These are phyloP conservation scores for Kalanchoe fedtschenkoi DNA, from an alignment of 164 flowering plant species.

Conservation along the genomic window DNA sequence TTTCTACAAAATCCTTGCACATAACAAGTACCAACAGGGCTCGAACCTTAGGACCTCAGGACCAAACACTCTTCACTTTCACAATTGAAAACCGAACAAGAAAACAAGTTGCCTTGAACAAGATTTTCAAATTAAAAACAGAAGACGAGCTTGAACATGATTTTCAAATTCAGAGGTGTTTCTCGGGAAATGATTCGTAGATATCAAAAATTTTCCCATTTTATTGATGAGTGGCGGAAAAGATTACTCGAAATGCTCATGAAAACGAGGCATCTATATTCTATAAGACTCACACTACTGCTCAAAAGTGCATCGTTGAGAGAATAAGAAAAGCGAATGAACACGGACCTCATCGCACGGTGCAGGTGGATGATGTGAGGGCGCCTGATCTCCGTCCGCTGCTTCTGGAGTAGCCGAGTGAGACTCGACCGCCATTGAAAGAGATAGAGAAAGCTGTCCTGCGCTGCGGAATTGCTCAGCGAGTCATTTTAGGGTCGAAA, in stretches of 20 bases:
- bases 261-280: no score
- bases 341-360: slow-evolving; percentile 49
- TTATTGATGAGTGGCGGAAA: no score
- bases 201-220: no score
- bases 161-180: no score
- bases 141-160: no score
- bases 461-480: not conserved
- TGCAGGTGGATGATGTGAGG: slow-evolving; percentile 51
- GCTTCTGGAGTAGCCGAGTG: slow-evolving; percentile 9
- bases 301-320: not conserved
- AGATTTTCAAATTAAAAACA: no score
- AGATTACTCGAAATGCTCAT: no score
- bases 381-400: slow-evolving; percentile 7
- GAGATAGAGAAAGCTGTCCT: not conserved
- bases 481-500: no score
- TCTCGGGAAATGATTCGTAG: no score
- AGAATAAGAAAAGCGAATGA: not conserved
- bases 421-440: not conserved
- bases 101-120: not conserved
- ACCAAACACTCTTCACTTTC: not conserved
- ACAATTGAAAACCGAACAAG: not conserved
- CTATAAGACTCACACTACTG: not conserved
- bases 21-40: no score
- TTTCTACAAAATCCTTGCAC: no score
- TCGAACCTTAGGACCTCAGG: no score